Percentiles rank a stretch among this genome's conserved stretches.
Evolutionary conservation across 352 stramenopile genomes (phyloP).

Genomic region (Globisporangium heterothallicum): DNA sequence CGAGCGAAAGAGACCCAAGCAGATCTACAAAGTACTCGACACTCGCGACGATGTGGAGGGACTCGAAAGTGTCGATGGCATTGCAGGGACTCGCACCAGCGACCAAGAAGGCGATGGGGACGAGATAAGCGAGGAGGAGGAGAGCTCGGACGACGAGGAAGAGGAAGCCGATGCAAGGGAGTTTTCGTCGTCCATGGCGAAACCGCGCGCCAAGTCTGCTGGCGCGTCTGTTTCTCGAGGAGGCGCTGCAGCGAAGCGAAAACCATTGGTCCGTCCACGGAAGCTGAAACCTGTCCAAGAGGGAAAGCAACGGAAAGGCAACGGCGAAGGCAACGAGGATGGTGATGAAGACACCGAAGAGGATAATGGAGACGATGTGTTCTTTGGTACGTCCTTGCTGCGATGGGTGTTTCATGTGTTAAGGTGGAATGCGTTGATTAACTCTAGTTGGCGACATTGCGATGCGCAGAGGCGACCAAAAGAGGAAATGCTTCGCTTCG

Average conservation of each 20-base stretch:
- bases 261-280: constrained; percentile 15
- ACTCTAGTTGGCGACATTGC: background rate
- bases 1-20: constrained; percentile 55
- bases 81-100: constrained; percentile 9
- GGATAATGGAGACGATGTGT: constrained; percentile 3
- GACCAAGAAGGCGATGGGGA: constrained; percentile 17
- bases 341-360: constrained; percentile 16
- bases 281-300: constrained; percentile 29
- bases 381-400: constrained; percentile 3
- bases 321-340: constrained; percentile 9
- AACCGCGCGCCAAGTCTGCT: constrained; percentile 1
- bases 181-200: constrained; percentile 12
- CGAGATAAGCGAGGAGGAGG: constrained; percentile 19
- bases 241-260: constrained; percentile 9
- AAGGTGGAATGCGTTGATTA: background rate
- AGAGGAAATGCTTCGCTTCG: constrained; percentile 44
- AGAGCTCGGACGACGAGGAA: constrained; percentile 12
- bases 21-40: constrained; percentile 69
- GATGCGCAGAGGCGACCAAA: constrained; percentile 46
- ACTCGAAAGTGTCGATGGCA: background rate
- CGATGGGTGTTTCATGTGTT: background rate
- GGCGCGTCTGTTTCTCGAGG: background rate
- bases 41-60: constrained; percentile 14
- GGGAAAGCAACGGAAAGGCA: constrained; percentile 7
- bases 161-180: constrained; percentile 15